These are phyloP conservation scores for Rhodofomes roseus DNA, from an alignment of 1,284 basidiomycete genomes.

Conservation along the genomic window DNA sequence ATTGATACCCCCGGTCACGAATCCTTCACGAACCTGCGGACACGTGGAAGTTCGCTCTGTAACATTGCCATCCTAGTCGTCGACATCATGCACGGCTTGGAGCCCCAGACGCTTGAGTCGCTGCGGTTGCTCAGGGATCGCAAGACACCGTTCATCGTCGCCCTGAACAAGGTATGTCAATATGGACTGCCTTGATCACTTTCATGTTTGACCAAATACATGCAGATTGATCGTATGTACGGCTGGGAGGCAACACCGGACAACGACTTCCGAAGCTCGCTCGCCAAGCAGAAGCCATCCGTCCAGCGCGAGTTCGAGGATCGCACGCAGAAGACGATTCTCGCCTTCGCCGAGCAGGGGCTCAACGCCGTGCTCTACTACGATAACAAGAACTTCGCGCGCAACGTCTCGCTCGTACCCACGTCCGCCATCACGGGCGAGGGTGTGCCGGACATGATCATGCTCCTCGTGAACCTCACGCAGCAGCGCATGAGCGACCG, in stretches of 20 bases:
- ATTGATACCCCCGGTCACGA: constrained; percentile 99
- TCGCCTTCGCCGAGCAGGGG: constrained; percentile 97
- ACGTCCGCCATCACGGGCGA: constrained; percentile 98
- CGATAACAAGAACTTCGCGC: constrained; percentile 94
- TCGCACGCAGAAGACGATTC: constrained; percentile 79
- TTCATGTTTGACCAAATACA: too few species aligned
- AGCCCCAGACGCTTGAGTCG: constrained; percentile 97
- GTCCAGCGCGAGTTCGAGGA: constrained; percentile 95
- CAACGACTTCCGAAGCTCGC: constrained; percentile 88
- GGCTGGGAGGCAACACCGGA: constrained; percentile 93
- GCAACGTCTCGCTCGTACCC: constrained; percentile 95
- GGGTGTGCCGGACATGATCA: constrained; percentile 99
- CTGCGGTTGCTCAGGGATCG: constrained; percentile 89
- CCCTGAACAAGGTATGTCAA: constrained; percentile 85
- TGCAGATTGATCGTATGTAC: constrained; percentile 94
- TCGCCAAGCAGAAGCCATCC: constrained; percentile 79
- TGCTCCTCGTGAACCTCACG: constrained; percentile 95
- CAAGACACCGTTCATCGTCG: constrained; percentile 99
- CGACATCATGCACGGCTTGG: constrained; percentile 99
- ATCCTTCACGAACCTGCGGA: constrained; percentile 97
- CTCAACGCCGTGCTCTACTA: constrained; percentile 96
- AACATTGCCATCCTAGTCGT: constrained; percentile 99
- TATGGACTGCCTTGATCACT: background rate
- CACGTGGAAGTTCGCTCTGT: constrained; percentile 95
- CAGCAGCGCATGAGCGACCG: constrained; percentile 98